Base-by-base conservation (phyloP, 2,329 filamentous ascomycete genomes). In the Xylariaceae sp. region DNA sequence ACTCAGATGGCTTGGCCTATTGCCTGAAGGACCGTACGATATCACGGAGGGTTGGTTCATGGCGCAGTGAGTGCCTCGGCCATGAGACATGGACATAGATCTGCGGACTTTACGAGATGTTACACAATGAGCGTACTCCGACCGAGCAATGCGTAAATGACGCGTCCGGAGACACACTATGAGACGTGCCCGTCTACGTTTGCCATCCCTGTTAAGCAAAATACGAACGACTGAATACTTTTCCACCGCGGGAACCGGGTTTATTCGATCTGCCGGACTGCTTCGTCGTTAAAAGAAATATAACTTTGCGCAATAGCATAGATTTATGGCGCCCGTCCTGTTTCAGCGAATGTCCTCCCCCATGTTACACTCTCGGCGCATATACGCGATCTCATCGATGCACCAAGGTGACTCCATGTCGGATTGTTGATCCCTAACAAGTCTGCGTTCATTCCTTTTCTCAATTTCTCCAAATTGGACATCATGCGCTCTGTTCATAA, bases 121-220 rank as follows among this genome's bases (percentile, higher is more conserved):
- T 26, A 26, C 29, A 46, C 43, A 30, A 34, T 18, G 43, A 34
- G 47, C 15, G 30, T 7, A 40, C 15, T 34, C 22, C 36, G 47
- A 26, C 47, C 48, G 37, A 50, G 29, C 10, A 22, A 15, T 43
- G 48, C 48, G 18, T 43, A 37, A 19, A 49, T 49, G 30, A 49
- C 47, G 47, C 36, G 47, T 49, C 18, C 47, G 12, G 36, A 41
- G n/a, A 18, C 16, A 47, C 30, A 18, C 5, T 45, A 32, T 10
- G 22, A 30, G 7, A 40, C 16, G 12, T 18, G 15, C 3, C n/a
- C n/a, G 18, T 40, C 5, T 40, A 34, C 10, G 32, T 13, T 15
- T 10, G 32, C 13, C 32, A 10, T 34, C 5, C 5, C 32, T 34
- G 13, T 15, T 34, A 3, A 13, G 32, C 13, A 34, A 10, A 26